These are phyloP conservation scores for Phytophthora cajani DNA, from an alignment of 352 stramenopile species.

Conservation along the genomic window DNA sequence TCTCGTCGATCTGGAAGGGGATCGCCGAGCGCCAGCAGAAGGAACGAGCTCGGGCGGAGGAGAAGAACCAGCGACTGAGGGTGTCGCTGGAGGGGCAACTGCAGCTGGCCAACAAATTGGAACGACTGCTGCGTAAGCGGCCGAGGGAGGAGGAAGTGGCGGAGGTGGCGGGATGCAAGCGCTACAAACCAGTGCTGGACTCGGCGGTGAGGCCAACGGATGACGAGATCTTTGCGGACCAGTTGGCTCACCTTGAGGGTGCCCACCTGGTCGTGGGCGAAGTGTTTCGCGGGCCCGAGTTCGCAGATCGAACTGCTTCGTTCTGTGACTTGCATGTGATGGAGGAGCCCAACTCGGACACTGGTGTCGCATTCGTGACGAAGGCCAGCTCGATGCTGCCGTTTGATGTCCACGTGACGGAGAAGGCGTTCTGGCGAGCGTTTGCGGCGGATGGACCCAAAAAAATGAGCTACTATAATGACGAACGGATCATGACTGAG, in stretches of 20 bases:
- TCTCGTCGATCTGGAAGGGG: conserved; percentile 32
- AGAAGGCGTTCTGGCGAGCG: conserved; percentile 45
- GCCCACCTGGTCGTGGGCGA: conserved; percentile 25
- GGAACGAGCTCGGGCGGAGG: conserved; percentile 31
- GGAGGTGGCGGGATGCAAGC: conserved; percentile 22
- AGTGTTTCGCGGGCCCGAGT: conserved; percentile 26
- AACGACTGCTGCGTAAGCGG: conserved; percentile 34
- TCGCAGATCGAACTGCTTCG: conserved; percentile 8
- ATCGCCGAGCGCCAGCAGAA: conserved; percentile 39
- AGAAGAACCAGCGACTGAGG: conserved; percentile 42
- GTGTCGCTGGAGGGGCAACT: conserved; percentile 41
- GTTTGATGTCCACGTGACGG: conserved; percentile 37
- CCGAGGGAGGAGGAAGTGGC: conserved; percentile 23
- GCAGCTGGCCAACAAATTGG: conserved; percentile 41
- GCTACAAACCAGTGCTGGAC: conserved; percentile 12
- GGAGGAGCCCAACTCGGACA: conserved; percentile 10
- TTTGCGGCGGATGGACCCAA: conserved; percentile 37
- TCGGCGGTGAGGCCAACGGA: conserved; percentile 19
- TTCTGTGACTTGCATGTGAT: conserved; percentile 30
- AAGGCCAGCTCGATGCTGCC: conserved; percentile 41
- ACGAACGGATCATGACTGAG: conserved; percentile 39
- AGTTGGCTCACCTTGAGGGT: conserved; percentile 28
- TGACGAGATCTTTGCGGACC: conserved; percentile 39
- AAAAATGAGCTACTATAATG: conserved; percentile 42
- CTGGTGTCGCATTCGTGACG: conserved; percentile 44